phyloP scores from a whole-genome alignment of 495 filamentous ascomycete species.

The Tuber aestivum region DNA sequence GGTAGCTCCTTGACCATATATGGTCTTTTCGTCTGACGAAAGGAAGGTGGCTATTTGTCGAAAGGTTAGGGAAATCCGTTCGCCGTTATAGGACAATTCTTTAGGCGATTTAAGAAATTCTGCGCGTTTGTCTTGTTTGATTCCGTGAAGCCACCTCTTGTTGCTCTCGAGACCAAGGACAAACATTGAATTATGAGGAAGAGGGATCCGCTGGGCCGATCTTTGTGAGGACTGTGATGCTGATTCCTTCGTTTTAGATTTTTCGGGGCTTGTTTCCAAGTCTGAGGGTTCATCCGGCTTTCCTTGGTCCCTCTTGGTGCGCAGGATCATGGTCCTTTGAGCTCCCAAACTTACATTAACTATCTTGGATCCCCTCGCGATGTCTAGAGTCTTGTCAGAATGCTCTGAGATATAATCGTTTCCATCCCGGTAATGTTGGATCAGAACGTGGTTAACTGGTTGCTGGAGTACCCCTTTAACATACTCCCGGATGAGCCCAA shows the following conservation, averaged over 20 bases:
- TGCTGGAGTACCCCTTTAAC: conserved; percentile 70
- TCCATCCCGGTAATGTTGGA: conserved; percentile 86
- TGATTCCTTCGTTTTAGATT: conserved; percentile 9
- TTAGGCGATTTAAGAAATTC: conserved; percentile 57
- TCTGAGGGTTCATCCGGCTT: conserved; percentile 22
- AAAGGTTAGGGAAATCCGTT: conserved; percentile 90
- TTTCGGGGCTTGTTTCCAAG: conserved; percentile 6
- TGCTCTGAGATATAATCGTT: conserved; percentile 96
- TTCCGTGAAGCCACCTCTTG: conserved; percentile 79
- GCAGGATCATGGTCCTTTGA: conserved; percentile 81
- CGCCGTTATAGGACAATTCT: conserved; percentile 66
- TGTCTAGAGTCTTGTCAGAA: conserved; percentile 93
- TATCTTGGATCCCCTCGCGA: conserved; percentile 70
- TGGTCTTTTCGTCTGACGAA: conserved; percentile 53
- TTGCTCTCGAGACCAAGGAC: conserved; percentile 78
- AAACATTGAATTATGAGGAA: conserved; percentile 87
- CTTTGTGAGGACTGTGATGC: conserved; percentile 43
- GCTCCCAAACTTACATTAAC: conserved; percentile 91
- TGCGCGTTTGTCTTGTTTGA: conserved; percentile 75
- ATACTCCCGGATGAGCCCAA: conserved; percentile 59
- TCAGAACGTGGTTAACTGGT: conserved; percentile 82
- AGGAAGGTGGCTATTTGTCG: conserved; percentile 82
- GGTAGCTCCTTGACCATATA: conserved; percentile 90
- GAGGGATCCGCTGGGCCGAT: conserved; percentile 57
- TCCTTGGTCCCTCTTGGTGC: conserved; percentile 62